These are phyloP conservation scores for Clavariopsis aquatica DNA, from an alignment of 495 filamentous ascomycete species.

Conservation along the genomic window DNA sequence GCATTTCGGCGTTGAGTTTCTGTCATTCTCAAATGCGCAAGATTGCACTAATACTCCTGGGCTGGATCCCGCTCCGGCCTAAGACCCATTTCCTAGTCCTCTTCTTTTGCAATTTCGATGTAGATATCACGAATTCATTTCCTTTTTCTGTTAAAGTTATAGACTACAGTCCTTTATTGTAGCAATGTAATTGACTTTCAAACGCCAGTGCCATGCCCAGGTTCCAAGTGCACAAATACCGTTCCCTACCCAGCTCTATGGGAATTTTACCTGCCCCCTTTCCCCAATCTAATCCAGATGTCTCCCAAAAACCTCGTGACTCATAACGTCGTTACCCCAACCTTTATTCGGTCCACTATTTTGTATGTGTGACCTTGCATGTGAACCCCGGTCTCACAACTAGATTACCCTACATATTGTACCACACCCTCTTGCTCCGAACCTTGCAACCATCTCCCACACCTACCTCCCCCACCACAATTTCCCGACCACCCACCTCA, in stretches of 20 bases:
- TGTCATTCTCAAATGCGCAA: not conserved
- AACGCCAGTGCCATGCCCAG: too few relatives aligned
- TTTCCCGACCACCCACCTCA: constrained; percentile 27
- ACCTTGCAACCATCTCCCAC: not conserved
- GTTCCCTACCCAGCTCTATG: not conserved
- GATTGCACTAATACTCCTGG: constrained; percentile 35
- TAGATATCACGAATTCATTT: not conserved
- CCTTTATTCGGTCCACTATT: not conserved
- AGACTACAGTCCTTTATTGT: not conserved
- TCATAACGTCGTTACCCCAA: constrained; percentile 3
- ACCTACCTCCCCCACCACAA: constrained; percentile 5
- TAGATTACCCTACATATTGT: constrained; percentile 8
- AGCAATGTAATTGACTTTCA: not conserved
- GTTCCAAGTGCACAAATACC: not conserved
- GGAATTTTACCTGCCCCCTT: not conserved
- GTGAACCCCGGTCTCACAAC: constrained; percentile 1
- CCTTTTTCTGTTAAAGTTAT: not conserved
- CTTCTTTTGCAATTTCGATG: constrained; percentile 3
- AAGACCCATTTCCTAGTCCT: constrained; percentile 7
- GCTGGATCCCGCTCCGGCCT: constrained; percentile 21
- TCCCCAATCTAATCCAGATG: not conserved
- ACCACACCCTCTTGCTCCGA: not conserved
- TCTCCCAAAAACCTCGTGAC: not conserved
- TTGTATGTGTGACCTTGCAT: not conserved
- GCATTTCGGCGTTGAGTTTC: constrained; percentile 3